Evolutionary conservation across 345 rosid genomes (phyloP).

Genomic region (Isatis tinctoria): DNA sequence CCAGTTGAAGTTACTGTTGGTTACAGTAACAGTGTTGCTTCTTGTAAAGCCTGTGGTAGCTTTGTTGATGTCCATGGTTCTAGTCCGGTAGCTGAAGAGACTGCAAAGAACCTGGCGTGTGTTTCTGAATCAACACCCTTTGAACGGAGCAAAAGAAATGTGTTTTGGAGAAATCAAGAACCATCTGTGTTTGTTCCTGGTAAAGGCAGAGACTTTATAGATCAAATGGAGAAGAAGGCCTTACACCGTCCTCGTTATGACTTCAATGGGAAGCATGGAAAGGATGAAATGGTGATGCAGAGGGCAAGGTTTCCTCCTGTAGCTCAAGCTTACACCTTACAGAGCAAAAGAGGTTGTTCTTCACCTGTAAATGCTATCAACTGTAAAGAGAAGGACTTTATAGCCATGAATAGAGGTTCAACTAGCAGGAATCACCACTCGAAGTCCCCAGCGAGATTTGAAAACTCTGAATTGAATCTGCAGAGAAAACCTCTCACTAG

Average conservation of each 20-base stretch:
- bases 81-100: conserved; percentile 20
- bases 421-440: conserved; percentile 39
- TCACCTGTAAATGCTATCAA: conserved; percentile 36
- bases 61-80: conserved; percentile 47
- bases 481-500: conserved; percentile 37
- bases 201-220: neutral
- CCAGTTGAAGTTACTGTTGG: conserved; percentile 20
- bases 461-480: conserved; percentile 27
- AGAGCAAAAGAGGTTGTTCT: conserved; percentile 42
- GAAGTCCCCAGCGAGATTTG: conserved; percentile 36
- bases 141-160: conserved; percentile 32
- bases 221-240: conserved; percentile 30
- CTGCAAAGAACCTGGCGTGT: neutral
- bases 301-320: conserved; percentile 36
- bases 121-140: conserved; percentile 18
- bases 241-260: conserved; percentile 17
- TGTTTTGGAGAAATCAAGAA: conserved; percentile 32
- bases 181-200: conserved; percentile 10
- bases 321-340: conserved; percentile 38
- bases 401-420: conserved; percentile 54
- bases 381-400: conserved; percentile 49
- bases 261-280: conserved; percentile 33
- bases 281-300: conserved; percentile 37
- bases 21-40: conserved; percentile 23
- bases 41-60: conserved; percentile 70